Evolutionary conservation across 1,284 basidiomycete genomes (phyloP), one percentile per base, ranked within the genome.

Genomic region (Rhodotorula sp.): DNA sequence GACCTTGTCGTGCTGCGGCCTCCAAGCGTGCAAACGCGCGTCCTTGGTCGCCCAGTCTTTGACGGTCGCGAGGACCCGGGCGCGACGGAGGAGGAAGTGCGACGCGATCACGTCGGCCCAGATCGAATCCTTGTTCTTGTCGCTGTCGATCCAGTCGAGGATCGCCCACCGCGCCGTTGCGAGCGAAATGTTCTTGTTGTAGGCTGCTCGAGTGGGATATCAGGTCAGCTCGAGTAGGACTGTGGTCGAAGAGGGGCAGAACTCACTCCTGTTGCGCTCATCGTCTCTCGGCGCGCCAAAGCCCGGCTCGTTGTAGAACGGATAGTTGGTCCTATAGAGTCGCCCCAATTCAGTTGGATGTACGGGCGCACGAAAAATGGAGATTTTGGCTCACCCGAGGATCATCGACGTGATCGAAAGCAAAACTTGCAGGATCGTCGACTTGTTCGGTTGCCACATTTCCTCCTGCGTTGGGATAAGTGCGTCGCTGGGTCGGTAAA

Each of bases 321-420:
- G 85, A n/a, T 82, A 55, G 72, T 64, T 86, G 85, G 55, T 85
- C 5, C 59, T 50, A 2, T 18, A 45, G 14, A 6, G 8, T 14
- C 14, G 16, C 14, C 21, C 3, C 5, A 1, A 26, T 54, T 21
- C 10, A 23, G 14, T 2, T 26, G 5, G 21, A 23, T 26, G n/a
- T 15, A 14, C 50, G 8, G n/a, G 21, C 5, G 12, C 52, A 7
- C 3, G n/a, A 12, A 15, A 26, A 43, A 16, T 15, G 34, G 47
- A 19, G n/a, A 19, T 6, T 7, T 7, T 1, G 16, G 26, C n/a
- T 48, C 47, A 59, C 64, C 68, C 82, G 60, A 87, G 79, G 70
- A 86, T 86, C 86, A 86, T 86, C 76, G 84, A 84, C 76, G 86
- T 85, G 31, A 86, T 86, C 67, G 84, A 85, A 47, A 87, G 83